phyloP scores from a whole-genome alignment of 23 red algal species.

The Chondrus crispus region DNA sequence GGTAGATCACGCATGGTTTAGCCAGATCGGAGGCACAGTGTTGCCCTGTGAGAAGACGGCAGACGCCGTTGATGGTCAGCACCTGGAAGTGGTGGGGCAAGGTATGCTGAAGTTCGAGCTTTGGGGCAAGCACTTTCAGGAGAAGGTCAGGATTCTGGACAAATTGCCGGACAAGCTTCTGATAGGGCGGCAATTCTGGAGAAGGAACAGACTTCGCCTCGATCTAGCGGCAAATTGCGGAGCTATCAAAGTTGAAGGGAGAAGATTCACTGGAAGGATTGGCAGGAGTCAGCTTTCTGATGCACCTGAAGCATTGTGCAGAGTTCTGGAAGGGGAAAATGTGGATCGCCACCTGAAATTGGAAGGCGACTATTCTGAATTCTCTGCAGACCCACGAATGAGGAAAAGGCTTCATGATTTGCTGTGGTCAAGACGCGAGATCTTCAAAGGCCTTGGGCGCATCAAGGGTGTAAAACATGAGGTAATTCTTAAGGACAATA shows the following conservation, averaged over 20 bases:
- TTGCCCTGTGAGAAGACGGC: background rate
- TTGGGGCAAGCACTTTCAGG: background rate
- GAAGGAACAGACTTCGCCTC: background rate
- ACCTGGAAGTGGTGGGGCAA: background rate
- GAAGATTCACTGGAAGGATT: too few species aligned
- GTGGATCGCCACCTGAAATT: too few species aligned
- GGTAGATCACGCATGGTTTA: background rate
- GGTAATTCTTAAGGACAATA: background rate
- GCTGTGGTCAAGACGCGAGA: background rate
- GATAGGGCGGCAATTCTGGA: background rate
- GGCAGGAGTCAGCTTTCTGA: too few species aligned
- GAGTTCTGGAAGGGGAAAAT: too few species aligned
- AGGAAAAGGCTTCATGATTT: background rate
- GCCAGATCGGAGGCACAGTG: background rate
- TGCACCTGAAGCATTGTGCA: too few species aligned
- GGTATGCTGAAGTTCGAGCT: background rate
- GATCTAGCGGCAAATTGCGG: too few species aligned
- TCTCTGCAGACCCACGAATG: too few species aligned
- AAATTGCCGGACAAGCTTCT: background rate
- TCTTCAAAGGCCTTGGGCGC: conserved; percentile 2
- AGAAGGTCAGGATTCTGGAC: background rate
- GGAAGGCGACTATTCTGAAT: too few species aligned
- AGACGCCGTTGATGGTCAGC: background rate
- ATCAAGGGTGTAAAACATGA: background rate
- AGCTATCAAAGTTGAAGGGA: too few species aligned